phyloP scores from a whole-genome alignment of 2,329 filamentous ascomycete genomes.

The Pestalotiopsis sp. region DNA sequence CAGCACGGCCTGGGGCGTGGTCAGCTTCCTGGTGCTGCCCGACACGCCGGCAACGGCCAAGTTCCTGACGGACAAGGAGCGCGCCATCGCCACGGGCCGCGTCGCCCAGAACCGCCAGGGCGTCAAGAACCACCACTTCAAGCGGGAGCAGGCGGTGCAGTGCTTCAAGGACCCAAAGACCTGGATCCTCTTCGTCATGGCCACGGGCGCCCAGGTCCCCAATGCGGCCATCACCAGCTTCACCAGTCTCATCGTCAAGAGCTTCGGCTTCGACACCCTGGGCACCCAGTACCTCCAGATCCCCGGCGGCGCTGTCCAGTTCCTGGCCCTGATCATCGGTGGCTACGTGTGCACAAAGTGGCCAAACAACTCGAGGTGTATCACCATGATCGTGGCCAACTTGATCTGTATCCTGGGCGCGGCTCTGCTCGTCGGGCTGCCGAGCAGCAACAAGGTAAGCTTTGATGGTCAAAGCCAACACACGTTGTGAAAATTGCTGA shows the following conservation, averaged over 20 bases:
- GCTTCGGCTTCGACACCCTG: conserved; percentile 44
- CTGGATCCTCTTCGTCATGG: conserved; percentile 58
- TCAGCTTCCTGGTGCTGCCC: conserved; percentile 60
- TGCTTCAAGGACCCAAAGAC: conserved; percentile 52
- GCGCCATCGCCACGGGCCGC: conserved; percentile 54
- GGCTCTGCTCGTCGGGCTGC: conserved; percentile 53
- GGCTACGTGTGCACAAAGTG: conserved; percentile 55
- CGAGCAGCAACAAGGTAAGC: conserved; percentile 45
- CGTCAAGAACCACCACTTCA: conserved; percentile 55
- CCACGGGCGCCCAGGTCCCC: conserved; percentile 55
- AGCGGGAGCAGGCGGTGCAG: conserved; percentile 48
- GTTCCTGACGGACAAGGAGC: conserved; percentile 61
- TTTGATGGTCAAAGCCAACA: too few species aligned
- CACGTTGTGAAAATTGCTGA: too few species aligned
- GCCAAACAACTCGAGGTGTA: conserved; percentile 50
- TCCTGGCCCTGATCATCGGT: conserved; percentile 52
- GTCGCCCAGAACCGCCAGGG: conserved; percentile 54
- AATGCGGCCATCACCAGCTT: conserved; percentile 58
- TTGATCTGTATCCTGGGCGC: conserved; percentile 56
- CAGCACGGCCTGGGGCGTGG: conserved; percentile 56
- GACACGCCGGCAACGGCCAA: conserved; percentile 64
- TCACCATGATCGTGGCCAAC: conserved; percentile 60
- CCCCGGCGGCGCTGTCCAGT: conserved; percentile 60
- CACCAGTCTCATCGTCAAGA: conserved; percentile 27
- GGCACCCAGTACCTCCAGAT: conserved; percentile 62